Evolutionary conservation across 208 protist genomes (phyloP).

Genomic region (Crithidia mellificae): DNA sequence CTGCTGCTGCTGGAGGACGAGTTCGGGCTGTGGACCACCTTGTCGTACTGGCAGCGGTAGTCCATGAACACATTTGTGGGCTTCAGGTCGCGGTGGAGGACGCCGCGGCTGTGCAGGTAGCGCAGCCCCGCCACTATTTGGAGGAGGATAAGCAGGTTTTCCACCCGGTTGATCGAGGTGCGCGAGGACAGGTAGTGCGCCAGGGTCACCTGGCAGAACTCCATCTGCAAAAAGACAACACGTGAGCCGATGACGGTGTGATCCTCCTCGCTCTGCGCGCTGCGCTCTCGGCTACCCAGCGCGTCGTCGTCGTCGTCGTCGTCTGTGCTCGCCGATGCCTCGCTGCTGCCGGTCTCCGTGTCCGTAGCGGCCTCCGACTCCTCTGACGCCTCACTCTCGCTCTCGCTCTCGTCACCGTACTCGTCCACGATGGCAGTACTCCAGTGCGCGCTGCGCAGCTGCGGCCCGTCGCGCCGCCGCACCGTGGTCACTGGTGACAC

Average conservation of each 20-base stretch:
- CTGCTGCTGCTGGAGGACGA: slow-evolving; percentile 19
- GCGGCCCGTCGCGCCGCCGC: neutral
- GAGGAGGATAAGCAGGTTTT: slow-evolving; percentile 78
- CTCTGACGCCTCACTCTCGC: slow-evolving; percentile 1
- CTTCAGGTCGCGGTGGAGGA: slow-evolving; percentile 88
- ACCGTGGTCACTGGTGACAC: slow-evolving; percentile 10
- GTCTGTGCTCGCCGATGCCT: neutral
- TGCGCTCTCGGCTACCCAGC: neutral
- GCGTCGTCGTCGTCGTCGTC: neutral
- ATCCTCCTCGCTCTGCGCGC: neutral
- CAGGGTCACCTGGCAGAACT: slow-evolving; percentile 83
- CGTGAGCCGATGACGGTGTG: slow-evolving; percentile 44
- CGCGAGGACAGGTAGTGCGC: slow-evolving; percentile 57
- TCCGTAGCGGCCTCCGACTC: slow-evolving; percentile 6
- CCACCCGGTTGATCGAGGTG: slow-evolving; percentile 53
- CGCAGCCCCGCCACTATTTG: slow-evolving; percentile 64
- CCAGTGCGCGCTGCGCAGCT: slow-evolving; percentile 1
- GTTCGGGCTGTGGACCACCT: slow-evolving; percentile 17
- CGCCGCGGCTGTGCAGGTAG: slow-evolving; percentile 66
- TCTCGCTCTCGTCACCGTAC: slow-evolving; percentile 24
- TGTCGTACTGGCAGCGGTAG: slow-evolving; percentile 63
- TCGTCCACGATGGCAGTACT: slow-evolving; percentile 26
- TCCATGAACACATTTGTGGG: slow-evolving; percentile 86
- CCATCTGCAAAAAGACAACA: slow-evolving; percentile 87
- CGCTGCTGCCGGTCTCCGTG: neutral